These are phyloP conservation scores for Endogone sp. DNA, from an alignment of 192 early-diverging fungal species.

Conservation along the genomic window DNA sequence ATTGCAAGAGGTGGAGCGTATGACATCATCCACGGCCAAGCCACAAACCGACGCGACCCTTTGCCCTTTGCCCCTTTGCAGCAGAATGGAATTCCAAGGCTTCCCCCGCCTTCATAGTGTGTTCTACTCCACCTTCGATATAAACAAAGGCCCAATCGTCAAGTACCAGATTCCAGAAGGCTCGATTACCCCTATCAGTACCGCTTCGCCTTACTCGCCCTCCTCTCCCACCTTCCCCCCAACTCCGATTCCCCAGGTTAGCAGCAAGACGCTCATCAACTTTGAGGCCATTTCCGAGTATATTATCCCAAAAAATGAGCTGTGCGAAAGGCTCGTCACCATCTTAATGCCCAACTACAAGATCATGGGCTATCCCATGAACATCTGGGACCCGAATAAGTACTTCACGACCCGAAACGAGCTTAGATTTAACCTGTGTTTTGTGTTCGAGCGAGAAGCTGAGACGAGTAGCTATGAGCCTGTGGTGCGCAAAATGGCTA, in stretches of 20 bases:
- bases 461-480: constrained; percentile 83
- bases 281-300: constrained; percentile 80
- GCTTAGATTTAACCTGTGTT: constrained; percentile 90
- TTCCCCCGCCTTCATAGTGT: constrained; percentile 73
- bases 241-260: constrained; percentile 14
- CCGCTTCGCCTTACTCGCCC: neutral
- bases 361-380: constrained; percentile 73
- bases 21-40: too few relatives aligned
- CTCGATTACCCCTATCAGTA: constrained; percentile 40
- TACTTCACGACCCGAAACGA: constrained; percentile 70
- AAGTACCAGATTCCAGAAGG: constrained; percentile 75
- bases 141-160: constrained; percentile 69
- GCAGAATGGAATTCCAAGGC: constrained; percentile 49
- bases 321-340: constrained; percentile 74
- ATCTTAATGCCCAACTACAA: constrained; percentile 63
- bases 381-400: constrained; percentile 52
- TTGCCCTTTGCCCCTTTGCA: too few relatives aligned
- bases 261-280: constrained; percentile 51
- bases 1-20: too few relatives aligned
- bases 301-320: constrained; percentile 77
- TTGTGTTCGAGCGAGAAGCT: constrained; percentile 86
- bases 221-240: neutral
- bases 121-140: constrained; percentile 81
- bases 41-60: too few relatives aligned
- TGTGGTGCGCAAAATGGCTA: constrained; percentile 83